These are phyloP conservation scores for Colletotrichum truncatum DNA, from an alignment of 2,329 filamentous ascomycete species.

Conservation along the genomic window DNA sequence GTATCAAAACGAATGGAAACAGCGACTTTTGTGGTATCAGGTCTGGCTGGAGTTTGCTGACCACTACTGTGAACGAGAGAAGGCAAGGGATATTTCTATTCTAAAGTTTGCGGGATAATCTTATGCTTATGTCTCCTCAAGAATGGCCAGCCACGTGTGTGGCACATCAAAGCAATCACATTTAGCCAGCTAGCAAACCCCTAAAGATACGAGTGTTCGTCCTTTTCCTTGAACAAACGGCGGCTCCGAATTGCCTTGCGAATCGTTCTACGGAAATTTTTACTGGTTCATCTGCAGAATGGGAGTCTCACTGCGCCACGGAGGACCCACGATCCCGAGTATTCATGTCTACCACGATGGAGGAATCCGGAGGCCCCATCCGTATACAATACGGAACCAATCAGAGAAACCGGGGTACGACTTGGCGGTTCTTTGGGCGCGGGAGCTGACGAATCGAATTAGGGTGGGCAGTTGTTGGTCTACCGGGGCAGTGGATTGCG, in stretches of 20 bases:
- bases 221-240: not conserved
- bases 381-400: slow-evolving; percentile 1
- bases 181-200: not conserved
- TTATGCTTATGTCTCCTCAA: slow-evolving; percentile 11
- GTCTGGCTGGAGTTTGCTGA: too few relatives aligned
- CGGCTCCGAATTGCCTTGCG: not conserved
- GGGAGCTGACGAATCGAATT: not conserved
- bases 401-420: not conserved
- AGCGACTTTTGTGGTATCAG: not conserved
- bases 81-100: not conserved
- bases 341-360: not conserved
- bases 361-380: not conserved
- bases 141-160: not conserved
- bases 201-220: not conserved
- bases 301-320: slow-evolving; percentile 14
- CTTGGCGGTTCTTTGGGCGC: not conserved
- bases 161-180: not conserved
- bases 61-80: not conserved
- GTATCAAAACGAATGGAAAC: not conserved
- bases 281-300: not conserved
- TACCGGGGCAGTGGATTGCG: not conserved
- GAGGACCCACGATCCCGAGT: slow-evolving; percentile 4
- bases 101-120: not conserved
- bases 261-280: not conserved
- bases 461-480: not conserved